phyloP scores from a whole-genome alignment of 768 basidiomycete genomes.

The Thelephora ganbajun region DNA sequence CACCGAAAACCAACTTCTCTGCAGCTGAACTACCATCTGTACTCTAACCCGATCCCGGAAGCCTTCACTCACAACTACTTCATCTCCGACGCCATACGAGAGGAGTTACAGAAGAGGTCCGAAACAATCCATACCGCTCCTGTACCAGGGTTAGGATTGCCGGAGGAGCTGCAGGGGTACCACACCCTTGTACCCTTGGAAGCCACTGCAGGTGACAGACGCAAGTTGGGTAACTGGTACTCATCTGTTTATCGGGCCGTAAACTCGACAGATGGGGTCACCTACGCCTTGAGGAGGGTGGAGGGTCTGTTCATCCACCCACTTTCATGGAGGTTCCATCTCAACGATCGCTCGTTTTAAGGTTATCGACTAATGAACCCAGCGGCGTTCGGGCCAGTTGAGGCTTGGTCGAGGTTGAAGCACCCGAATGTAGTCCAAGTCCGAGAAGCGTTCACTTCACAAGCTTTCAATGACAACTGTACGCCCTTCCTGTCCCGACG shows the following conservation, averaged over 20 bases:
- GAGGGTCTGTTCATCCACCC: constrained; percentile 48
- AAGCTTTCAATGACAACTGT: constrained; percentile 89
- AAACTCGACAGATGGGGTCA: constrained; percentile 57
- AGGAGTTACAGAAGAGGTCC: constrained; percentile 38
- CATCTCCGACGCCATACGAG: constrained; percentile 66
- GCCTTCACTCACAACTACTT: constrained; percentile 54
- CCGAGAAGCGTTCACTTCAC: constrained; percentile 89
- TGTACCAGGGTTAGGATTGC: constrained; percentile 41
- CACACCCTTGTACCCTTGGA: constrained; percentile 80
- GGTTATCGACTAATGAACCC: constrained; percentile 78
- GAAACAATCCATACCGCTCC: constrained; percentile 26
- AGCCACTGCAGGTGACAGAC: constrained; percentile 37
- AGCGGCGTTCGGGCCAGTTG: constrained; percentile 68
- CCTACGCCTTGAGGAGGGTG: constrained; percentile 70
- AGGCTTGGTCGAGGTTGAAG: constrained; percentile 69
- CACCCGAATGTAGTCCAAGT: constrained; percentile 81
- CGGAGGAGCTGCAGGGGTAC: constrained; percentile 83
- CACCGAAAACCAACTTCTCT: neutral
- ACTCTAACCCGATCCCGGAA: constrained; percentile 56
- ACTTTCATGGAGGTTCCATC: constrained; percentile 2
- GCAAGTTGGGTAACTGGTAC: constrained; percentile 73
- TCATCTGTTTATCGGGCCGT: constrained; percentile 77
- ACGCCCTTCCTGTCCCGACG: constrained; percentile 14
- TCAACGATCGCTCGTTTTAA: constrained; percentile 16
- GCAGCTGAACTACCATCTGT: constrained; percentile 88